Base-by-base conservation (phyloP, 768 basidiomycete species). In the Macrocybe gigantea region DNA sequence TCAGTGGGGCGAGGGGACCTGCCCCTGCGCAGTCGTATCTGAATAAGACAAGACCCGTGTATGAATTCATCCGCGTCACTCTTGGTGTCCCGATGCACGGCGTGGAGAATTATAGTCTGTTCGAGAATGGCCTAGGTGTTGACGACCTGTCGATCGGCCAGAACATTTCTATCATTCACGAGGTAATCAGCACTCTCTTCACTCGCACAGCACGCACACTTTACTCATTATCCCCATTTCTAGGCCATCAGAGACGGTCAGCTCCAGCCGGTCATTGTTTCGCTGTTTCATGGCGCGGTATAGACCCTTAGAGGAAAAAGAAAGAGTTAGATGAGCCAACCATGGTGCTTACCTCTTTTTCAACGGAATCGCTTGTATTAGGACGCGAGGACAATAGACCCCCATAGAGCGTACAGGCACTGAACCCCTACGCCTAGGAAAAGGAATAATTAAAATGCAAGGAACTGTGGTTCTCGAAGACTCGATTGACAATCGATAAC, bases 41-140 rank as follows among this genome's bases (percentile, higher is more conserved):
- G 43, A 78, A 75, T 50, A 75, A 74, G 61, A 88, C 87, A 10
- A 72, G 75, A 39, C 55, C 66, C 5, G 56, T 90, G 42, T 93
- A 93, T 63, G 78, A 82, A 58, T 92, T 74, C 55, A 71, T 93
- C 15, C 74, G 89, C 31, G 60, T 75, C 32, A 72, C 68, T 14
- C 69, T 92, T n/a, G 83, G 80, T 5, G 68, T 93, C 31, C 68
- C 67, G 54, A 90, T 88, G 85, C 82, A 89, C 47, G 88, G 88
- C 6, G 60, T 66, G n/a, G 85, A 87, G 55, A 91, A 91, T 60
- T 62, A 78, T 38, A 59, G 52, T 10, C 57, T 60, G 35, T 78
- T 78, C 47, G 59, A 53, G 2, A 68, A 70, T 43, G 74, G 69
- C 1, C 59, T 74, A 22, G 73, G 74, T 22, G 64, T 65, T 7